These are phyloP conservation scores for Paraphoma chrysanthemicola DNA, from an alignment of 2,329 filamentous ascomycete genomes.

Conservation along the genomic window DNA sequence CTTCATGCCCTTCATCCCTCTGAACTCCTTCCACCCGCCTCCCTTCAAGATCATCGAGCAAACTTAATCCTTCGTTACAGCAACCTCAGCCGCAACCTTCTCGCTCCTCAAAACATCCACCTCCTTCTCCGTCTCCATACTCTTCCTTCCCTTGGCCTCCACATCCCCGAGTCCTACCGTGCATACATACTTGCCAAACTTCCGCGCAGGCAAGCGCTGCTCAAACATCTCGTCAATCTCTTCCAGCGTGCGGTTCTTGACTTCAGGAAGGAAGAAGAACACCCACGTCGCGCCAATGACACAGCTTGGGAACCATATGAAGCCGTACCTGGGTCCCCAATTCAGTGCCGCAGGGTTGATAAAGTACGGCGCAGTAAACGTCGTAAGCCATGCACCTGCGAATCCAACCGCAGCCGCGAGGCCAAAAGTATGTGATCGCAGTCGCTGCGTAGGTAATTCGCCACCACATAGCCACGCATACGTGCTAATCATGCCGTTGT, in stretches of 20 bases:
- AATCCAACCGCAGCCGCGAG: conserved; percentile 61
- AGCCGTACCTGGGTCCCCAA: conserved; percentile 66
- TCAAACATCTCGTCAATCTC: conserved; percentile 64
- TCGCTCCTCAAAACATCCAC: conserved; percentile 32
- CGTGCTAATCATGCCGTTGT: conserved; percentile 62
- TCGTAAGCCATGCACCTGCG: conserved; percentile 62
- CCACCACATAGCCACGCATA: conserved; percentile 66
- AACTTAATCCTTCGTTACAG: conserved; percentile 28
- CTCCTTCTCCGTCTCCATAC: conserved; percentile 33
- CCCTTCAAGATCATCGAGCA: neutral
- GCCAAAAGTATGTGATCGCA: conserved; percentile 65
- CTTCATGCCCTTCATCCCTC: neutral
- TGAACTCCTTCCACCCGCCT: neutral
- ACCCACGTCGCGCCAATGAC: conserved; percentile 40
- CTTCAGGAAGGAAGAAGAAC: conserved; percentile 60
- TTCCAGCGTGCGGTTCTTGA: conserved; percentile 60
- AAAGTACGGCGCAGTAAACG: conserved; percentile 66
- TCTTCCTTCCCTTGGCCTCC: conserved; percentile 18
- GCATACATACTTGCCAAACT: conserved; percentile 52
- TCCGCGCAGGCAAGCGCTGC: conserved; percentile 50
- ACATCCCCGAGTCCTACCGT: conserved; percentile 24
- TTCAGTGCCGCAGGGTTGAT: conserved; percentile 62
- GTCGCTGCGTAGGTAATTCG: conserved; percentile 63
- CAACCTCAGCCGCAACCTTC: conserved; percentile 35
- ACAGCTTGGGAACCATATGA: conserved; percentile 59